A percentile compares a stretch with the other conserved stretches of the same genome.
Conservation (phyloP, 2,329 filamentous ascomycete species). For the Dactylellina drechsleri region DNA sequence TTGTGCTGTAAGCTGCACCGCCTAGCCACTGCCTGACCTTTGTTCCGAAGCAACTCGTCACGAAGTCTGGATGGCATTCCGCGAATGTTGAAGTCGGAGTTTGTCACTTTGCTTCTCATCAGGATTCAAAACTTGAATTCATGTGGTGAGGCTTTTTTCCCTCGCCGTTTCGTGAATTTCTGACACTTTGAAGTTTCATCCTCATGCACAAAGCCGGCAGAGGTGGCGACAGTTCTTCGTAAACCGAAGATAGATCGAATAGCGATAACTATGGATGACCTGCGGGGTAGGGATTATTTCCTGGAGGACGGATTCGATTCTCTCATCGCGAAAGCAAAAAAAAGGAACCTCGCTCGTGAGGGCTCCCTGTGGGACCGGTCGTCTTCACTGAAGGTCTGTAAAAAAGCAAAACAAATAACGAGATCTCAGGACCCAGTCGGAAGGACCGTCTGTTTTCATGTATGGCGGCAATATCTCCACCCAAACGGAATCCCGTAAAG, state of each 20-base stretch:
- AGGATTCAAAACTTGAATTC: slow-evolving; percentile 19
- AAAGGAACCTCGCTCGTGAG: too few relatives aligned
- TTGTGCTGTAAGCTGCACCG: slow-evolving; percentile 1
- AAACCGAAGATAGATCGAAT: background rate
- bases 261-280: background rate
- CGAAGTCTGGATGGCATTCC: background rate
- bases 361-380: too few relatives aligned
- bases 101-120: background rate
- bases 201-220: slow-evolving; percentile 3
- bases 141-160: slow-evolving; percentile 24
- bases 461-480: background rate
- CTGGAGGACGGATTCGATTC: too few relatives aligned
- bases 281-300: background rate
- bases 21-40: background rate
- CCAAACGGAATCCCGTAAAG: slow-evolving; percentile 1
- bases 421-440: background rate
- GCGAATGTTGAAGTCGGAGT: background rate
- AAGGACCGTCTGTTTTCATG: background rate
- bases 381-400: too few relatives aligned
- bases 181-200: slow-evolving; percentile 10
- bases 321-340: too few relatives aligned
- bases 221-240: slow-evolving; percentile 9
- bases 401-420: background rate
- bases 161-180: slow-evolving; percentile 4
- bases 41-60: background rate